phyloP scores from a whole-genome alignment of 176 grass and related monocot species.

The barley (Hordeum vulgare) region DNA sequence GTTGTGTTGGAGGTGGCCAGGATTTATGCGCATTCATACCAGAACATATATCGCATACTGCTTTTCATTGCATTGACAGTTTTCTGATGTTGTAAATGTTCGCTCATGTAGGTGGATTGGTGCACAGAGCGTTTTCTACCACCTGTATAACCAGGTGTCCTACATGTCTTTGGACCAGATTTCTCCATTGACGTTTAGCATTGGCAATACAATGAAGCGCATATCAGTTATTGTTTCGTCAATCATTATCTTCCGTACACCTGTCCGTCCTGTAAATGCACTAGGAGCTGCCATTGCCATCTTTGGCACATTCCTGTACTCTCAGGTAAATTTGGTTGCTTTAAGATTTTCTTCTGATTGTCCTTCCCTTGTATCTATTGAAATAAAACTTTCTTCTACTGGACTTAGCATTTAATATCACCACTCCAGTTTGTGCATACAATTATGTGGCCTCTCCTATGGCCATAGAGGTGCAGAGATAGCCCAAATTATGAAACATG shows the following conservation, averaged over 20 bases:
- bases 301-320: conserved; percentile 92
- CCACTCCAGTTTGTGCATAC: neutral
- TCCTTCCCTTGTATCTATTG: neutral
- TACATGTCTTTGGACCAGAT: conserved; percentile 95
- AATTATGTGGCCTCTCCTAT: neutral
- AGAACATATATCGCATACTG: neutral
- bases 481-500: neutral
- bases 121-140: conserved; percentile 93
- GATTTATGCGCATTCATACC: neutral
- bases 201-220: conserved; percentile 97
- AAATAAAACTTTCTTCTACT: neutral
- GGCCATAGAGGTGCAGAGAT: neutral
- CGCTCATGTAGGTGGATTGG: conserved; percentile 69
- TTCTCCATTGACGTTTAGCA: conserved; percentile 85
- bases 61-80: neutral
- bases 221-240: conserved; percentile 94
- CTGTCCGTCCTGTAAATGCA: conserved; percentile 75
- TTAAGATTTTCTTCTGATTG: neutral
- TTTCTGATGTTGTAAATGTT: conserved; percentile 17
- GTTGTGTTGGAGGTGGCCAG: neutral
- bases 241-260: conserved; percentile 90
- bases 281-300: conserved; percentile 91
- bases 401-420: neutral
- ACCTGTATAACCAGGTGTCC: conserved; percentile 93
- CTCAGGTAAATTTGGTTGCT: conserved; percentile 62